Evolutionary conservation across 768 basidiomycete species (phyloP), one percentile per base, ranked within the genome.

Genomic region (Paxillus ammoniavirescens): DNA sequence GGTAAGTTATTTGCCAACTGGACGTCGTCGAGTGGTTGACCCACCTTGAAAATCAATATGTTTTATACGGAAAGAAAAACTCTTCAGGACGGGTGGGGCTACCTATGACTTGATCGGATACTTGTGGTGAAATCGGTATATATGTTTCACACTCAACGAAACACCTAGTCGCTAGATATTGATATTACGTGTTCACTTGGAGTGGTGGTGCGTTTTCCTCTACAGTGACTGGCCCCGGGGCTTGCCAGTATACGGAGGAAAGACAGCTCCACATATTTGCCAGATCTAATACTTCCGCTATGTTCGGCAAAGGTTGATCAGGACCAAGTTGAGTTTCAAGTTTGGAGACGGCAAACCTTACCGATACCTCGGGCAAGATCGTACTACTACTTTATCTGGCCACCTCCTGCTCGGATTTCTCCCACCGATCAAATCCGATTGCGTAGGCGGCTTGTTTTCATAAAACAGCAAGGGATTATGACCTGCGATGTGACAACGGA

Each of bases 341-440:
- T 65, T 65, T 59, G 54, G 60, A 62, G 62, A 7, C 52, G 60
- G 60, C 55, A 60, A 65, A 68, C 69, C 69, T 40, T 71, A 59
- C 69, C 67, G 45, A 0, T 12, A 4, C 1, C 14, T 59, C 47
- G 62, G 67, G 47, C 30, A 47, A 65, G 59, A 71, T 68, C 69
- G 26, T 26, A 26, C 3, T 54, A 47, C 65, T 58, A 69, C 63
- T 71, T 69, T 65, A 66, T 67, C 60, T 64, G 52, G 41, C 26
- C 26, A 26, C 3, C 38, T 52, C 42, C 38, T 45, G 41, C 61
- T 66, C 55, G 65, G 56, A 52, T 71, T 63, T 64, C 65, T 55
- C 53, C 59, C 68, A 68, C 66, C 66, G 59, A 68, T 69, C 67
- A 66, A 65, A 51, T 70, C 67, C 68, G 64, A 70, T 70, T 60